Base-by-base conservation (phyloP, 2,329 filamentous ascomycete genomes). In the Hirsutella minnesotensis region DNA sequence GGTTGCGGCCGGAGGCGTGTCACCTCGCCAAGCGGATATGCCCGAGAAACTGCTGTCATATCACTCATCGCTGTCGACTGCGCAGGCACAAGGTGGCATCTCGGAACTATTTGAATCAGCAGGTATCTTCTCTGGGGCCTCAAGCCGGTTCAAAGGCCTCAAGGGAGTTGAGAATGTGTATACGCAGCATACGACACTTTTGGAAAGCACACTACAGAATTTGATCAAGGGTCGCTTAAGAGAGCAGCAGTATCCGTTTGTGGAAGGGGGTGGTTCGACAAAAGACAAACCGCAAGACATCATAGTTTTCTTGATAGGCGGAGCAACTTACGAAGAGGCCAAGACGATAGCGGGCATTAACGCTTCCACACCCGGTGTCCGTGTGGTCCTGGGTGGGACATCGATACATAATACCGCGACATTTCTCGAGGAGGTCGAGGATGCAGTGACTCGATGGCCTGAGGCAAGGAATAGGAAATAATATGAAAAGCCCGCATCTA, bases 91-190 rank as follows among this genome's bases (percentile, higher is more conserved):
- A 2, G 78, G 83, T 9, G 87, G 86, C 5, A 87, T 95, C 44
- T 81, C 87, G 0, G 90, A 96, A 51, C 78, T 96, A 7, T 96
- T 98, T 54, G 89, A 96, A 56, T 83, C 86, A 0, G 78, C 83
- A 0, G 90, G 87, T 4, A 90, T 98, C 49, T 95, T 98, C 63
- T 86, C 86, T 1, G 86, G 86, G 12, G 88, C 89, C 10, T 76
- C 87, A 33, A 86, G 83, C 55, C 80, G 89, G 5, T 88, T 98
- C 62, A 95, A 94, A 56, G 92, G 92, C 0, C 72, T 98, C 13
- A 95, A 96, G 57, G 92, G 92, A 2, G 92, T 98, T 1, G 94
- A 98, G 61, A 98, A 98, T 54, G 92, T 98, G 22, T 98, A 98
- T 61, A 98, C 92, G 0, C 94, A 98, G 60, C 92, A 98, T 61